Conservation (phyloP, 805 yeast genomes). For the Kluyveromyces aestuarii region DNA sequence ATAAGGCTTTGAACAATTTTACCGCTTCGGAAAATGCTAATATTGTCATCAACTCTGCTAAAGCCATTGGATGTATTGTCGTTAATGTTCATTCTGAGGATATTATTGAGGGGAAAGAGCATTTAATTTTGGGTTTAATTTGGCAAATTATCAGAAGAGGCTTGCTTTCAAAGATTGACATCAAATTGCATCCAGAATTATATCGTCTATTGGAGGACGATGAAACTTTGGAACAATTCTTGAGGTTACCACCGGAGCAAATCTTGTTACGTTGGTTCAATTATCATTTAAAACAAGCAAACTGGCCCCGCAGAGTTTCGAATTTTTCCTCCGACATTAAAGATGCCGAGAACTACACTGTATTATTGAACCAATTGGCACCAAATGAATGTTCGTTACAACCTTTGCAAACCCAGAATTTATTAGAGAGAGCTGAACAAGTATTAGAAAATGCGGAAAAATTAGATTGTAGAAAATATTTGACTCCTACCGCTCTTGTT, state of each 20-base stretch:
- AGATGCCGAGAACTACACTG: slow-evolving; percentile 94
- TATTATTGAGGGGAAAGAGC: slow-evolving; percentile 89
- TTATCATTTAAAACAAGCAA: slow-evolving; percentile 88
- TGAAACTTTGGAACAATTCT: slow-evolving; percentile 92
- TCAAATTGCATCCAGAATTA: slow-evolving; percentile 91
- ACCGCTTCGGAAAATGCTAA: slow-evolving; percentile 96
- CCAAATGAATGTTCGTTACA: slow-evolving; percentile 73
- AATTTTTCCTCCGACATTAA: slow-evolving; percentile 83
- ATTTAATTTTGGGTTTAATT: slow-evolving; percentile 79
- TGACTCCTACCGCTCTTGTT: slow-evolving; percentile 87
- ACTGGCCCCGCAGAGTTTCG: slow-evolving; percentile 73
- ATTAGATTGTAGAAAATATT: slow-evolving; percentile 85
- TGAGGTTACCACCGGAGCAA: slow-evolving; percentile 96
- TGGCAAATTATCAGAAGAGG: slow-evolving; percentile 99
- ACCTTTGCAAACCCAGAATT: slow-evolving; percentile 72
- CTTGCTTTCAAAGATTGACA: slow-evolving; percentile 86
- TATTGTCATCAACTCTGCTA: slow-evolving; percentile 95
- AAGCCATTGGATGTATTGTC: slow-evolving; percentile 97
- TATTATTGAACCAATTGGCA: slow-evolving; percentile 77
- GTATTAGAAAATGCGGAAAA: slow-evolving; percentile 81
- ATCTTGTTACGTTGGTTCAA: slow-evolving; percentile 96
- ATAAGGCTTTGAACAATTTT: slow-evolving; percentile 80
- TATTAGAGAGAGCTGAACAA: slow-evolving; percentile 78
- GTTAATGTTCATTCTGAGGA: slow-evolving; percentile 97
- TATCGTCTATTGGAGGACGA: slow-evolving; percentile 92